These are phyloP conservation scores for Russula sp. DNA, from an alignment of 768 basidiomycete genomes.

Conservation along the genomic window DNA sequence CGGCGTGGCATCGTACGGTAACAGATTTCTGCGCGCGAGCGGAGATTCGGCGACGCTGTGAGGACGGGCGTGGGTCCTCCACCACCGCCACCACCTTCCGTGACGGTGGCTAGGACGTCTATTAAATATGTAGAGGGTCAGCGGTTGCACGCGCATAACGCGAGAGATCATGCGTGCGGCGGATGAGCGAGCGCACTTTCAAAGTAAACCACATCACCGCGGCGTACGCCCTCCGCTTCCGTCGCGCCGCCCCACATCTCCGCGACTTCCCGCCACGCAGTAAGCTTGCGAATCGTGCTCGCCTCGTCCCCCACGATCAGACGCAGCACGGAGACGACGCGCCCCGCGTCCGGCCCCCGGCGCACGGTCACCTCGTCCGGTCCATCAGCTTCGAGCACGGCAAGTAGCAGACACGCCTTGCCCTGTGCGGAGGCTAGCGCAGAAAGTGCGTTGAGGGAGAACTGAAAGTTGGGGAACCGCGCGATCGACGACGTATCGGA, in stretches of 20 bases:
- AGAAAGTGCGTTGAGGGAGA: constrained; percentile 56
- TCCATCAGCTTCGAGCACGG: constrained; percentile 70
- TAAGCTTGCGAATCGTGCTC: constrained; percentile 61
- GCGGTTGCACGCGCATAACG: not conserved
- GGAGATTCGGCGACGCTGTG: constrained; percentile 63
- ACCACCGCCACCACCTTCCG: constrained; percentile 28
- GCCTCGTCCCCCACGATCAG: constrained; percentile 71
- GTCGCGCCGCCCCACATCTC: constrained; percentile 60
- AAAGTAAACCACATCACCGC: constrained; percentile 67
- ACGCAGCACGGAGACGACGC: constrained; percentile 60
- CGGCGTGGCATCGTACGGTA: constrained; percentile 64
- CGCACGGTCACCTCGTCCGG: constrained; percentile 64
- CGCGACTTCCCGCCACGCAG: constrained; percentile 74
- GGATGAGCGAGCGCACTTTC: constrained; percentile 47
- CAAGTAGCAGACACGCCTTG: constrained; percentile 56
- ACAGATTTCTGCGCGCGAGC: constrained; percentile 60
- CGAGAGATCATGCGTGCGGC: not conserved
- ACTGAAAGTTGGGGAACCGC: constrained; percentile 68
- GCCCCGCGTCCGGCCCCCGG: constrained; percentile 64
- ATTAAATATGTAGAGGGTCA: not conserved
- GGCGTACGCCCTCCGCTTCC: constrained; percentile 42
- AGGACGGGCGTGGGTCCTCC: constrained; percentile 27
- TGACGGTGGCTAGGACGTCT: constrained; percentile 52
- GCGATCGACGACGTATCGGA: constrained; percentile 68
- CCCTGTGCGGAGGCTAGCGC: constrained; percentile 35